A percentile compares a stretch with the other conserved stretches of the same genome.
These are phyloP conservation scores for Breynia disticha DNA, from an alignment of 441 rosid species.

Conservation along the genomic window DNA sequence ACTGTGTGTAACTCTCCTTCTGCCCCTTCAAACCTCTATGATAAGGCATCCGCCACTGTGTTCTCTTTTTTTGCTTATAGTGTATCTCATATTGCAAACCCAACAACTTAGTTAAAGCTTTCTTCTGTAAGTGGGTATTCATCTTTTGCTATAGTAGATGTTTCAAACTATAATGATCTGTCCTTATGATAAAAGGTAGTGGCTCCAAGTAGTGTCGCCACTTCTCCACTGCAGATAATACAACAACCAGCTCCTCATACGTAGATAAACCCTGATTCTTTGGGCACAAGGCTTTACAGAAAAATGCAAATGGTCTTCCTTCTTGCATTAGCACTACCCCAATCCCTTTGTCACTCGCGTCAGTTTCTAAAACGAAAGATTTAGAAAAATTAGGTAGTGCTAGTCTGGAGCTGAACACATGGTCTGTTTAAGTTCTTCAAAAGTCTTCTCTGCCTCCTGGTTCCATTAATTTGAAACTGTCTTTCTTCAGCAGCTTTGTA, in stretches of 20 bases:
- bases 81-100: background rate
- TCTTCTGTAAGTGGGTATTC: background rate
- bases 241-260: background rate
- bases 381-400: too few relatives aligned
- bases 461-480: too few relatives aligned
- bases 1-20: background rate
- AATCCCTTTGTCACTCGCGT: too few relatives aligned
- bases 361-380: too few relatives aligned
- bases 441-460: too few relatives aligned
- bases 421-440: too few relatives aligned
- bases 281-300: background rate
- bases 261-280: background rate
- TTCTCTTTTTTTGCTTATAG: background rate
- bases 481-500: too few relatives aligned
- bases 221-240: background rate
- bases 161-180: slow-evolving; percentile 1
- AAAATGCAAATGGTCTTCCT: background rate
- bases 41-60: slow-evolving; percentile 6
- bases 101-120: background rate
- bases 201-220: slow-evolving; percentile 1
- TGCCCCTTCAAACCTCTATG: background rate
- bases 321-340: background rate
- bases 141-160: background rate
- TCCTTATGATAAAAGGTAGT: background rate
- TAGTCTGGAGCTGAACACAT: too few relatives aligned